Percentiles rank a stretch among this genome's conserved stretches.
Conservation (phyloP, 2,329 filamentous ascomycete species). For the Aspergillus sp. region DNA sequence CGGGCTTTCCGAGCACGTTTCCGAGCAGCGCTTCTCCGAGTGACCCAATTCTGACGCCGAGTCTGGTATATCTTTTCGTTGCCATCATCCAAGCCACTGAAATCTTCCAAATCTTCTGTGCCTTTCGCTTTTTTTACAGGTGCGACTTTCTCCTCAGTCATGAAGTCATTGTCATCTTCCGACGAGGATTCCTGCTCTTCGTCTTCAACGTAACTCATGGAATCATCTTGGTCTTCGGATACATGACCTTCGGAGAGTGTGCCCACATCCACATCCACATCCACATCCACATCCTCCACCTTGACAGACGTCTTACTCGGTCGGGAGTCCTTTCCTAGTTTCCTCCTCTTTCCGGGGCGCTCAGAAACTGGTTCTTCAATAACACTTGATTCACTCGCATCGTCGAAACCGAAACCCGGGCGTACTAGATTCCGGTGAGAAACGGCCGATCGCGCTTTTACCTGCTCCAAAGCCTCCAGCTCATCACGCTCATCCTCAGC, state of each 20-base stretch:
- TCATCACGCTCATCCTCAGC: conserved; percentile 69
- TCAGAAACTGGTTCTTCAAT: conserved; percentile 25
- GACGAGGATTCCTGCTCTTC: conserved; percentile 28
- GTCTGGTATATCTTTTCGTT: conserved; percentile 77
- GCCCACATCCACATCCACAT: conserved; percentile 11
- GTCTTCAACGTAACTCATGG: conserved; percentile 33
- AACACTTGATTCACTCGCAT: conserved; percentile 29
- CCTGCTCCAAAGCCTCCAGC: conserved; percentile 47
- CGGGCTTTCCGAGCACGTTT: conserved; percentile 37
- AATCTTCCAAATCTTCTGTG: conserved; percentile 51
- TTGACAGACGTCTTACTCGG: not conserved
- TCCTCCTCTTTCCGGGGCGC: conserved; percentile 37
- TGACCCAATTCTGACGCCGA: conserved; percentile 74
- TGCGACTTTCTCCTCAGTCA: conserved; percentile 28
- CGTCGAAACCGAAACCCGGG: conserved; percentile 66
- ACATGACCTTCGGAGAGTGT: conserved; percentile 14
- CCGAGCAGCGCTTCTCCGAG: conserved; percentile 61
- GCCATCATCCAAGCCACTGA: conserved; percentile 77
- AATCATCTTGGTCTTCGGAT: conserved; percentile 34
- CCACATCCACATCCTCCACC: conserved; percentile 8
- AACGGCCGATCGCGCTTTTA: conserved; percentile 44
- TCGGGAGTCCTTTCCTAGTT: conserved; percentile 19
- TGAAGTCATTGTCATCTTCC: conserved; percentile 38
- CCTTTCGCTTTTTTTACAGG: conserved; percentile 27
- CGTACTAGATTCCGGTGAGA: conserved; percentile 73